Base-by-base conservation (phyloP, 2,329 filamentous ascomycete genomes). In the Aspergillus novoparasiticus region DNA sequence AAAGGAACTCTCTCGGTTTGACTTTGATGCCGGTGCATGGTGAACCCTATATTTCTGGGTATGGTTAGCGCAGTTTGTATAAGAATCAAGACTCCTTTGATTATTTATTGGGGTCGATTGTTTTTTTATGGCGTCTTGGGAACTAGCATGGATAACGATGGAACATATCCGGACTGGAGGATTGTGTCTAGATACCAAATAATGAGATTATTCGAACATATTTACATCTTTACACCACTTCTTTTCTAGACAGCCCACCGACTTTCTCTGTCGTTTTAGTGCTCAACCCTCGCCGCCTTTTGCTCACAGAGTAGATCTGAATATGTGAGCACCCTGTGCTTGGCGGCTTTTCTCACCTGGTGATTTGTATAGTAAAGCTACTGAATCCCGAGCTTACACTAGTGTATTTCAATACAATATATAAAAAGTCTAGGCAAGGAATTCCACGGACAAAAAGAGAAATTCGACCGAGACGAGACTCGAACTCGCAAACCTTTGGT, bases 1-100 rank as follows among this genome's bases (percentile, higher is more conserved):
- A 62, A 96, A 93, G 81, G 95, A 99, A 78, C 79, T 99, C 72
- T 86, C 86, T 70, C 84, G 95, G 71, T 99, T 99, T 79, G 95
- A 99, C 80, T 86, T 89, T 67, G 94, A 97, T 79, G 87, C 88
- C 72, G 89, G 90, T 61, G 86, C 92, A 32, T 89, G 87, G 86
- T 89, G 67, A 76, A 65, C 30, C 1, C 50, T 11, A 48, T 32
- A 32, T 53, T 51, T 51, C 28, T 55, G 50, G 21, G 21, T 58
- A 56, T 62, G 50, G 57, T 8, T 51, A 51, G 48, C 48, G 48
- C 30, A 11, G 48, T 19, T 62, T 71, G 64, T 71, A 70, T 66
- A 65, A 64, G 53, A 66, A 64, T 32, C 32, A n/a, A 50, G 56
- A 14, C 53, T 32, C 51, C n/a, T 36, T 58, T 46, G 46, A 48